Percentiles rank a stretch among this genome's conserved stretches.
phyloP scores from a whole-genome alignment of 176 grass and related monocot species.

The Avena sativa region DNA sequence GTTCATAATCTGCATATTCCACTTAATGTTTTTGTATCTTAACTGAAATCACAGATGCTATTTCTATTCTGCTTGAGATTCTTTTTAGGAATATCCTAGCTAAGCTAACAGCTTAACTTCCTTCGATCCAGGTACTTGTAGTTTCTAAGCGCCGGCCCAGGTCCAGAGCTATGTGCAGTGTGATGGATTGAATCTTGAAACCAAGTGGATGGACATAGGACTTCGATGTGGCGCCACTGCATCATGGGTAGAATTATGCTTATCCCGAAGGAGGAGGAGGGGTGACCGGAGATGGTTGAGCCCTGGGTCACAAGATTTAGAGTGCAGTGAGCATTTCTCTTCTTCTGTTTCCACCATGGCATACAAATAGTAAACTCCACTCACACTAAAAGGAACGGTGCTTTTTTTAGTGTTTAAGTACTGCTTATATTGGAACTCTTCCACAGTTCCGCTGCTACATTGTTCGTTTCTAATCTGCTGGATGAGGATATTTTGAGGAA shows the following conservation, averaged over 20 bases:
- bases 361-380: conserved; percentile 30
- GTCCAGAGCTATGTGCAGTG: background rate
- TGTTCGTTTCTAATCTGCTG: background rate
- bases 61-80: background rate
- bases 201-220: conserved; percentile 18
- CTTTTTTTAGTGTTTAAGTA: background rate
- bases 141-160: background rate
- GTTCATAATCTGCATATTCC: background rate
- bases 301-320: background rate
- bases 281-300: background rate
- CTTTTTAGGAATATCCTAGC: background rate
- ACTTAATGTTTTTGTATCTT: background rate
- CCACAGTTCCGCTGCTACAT: background rate
- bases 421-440: conserved; percentile 4
- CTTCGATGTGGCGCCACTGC: conserved; percentile 13
- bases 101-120: background rate
- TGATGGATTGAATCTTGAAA: conserved; percentile 4
- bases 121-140: background rate
- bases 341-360: background rate
- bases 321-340: background rate
- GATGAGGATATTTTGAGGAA: conserved; percentile 12
- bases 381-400: conserved; percentile 14
- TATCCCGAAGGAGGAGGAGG: background rate
- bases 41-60: background rate
- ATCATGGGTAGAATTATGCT: background rate